A percentile compares a stretch with the other conserved stretches of the same genome.
Evolutionary conservation across 257 asterid species (phyloP).

Genomic region (Prunella vulgaris): DNA sequence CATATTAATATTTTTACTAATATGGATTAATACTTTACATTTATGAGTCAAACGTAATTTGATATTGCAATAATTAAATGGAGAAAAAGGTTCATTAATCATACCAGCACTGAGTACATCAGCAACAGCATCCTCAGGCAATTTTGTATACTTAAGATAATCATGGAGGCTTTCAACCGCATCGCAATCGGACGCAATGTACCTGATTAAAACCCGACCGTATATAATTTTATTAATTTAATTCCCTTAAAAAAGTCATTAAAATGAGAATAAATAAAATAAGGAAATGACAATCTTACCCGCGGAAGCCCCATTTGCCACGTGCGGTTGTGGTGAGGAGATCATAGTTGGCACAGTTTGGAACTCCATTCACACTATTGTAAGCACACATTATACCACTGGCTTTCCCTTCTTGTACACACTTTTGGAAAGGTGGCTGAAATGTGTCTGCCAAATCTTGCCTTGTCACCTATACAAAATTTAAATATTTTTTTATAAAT

Average conservation of each 20-base stretch:
- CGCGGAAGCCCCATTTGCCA: conserved; percentile 62
- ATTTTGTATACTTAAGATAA: conserved; percentile 41
- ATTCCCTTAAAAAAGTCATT: not conserved
- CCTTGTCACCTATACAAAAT: conserved; percentile 43
- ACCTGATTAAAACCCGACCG: conserved; percentile 37
- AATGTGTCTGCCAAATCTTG: conserved; percentile 91
- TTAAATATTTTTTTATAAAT: not conserved
- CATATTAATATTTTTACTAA: no score
- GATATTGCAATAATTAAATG: no score
- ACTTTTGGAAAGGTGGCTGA: conserved; percentile 80
- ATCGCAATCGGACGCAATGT: conserved; percentile 82
- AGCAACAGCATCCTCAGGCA: conserved; percentile 74
- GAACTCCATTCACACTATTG: conserved; percentile 78
- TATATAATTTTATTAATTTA: no score
- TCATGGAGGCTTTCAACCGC: conserved; percentile 62
- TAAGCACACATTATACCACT: conserved; percentile 98
- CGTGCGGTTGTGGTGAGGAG: conserved; percentile 77
- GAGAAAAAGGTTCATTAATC: no score
- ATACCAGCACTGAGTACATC: conserved; percentile 82
- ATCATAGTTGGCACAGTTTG: conserved; percentile 70
- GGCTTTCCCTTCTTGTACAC: conserved; percentile 66
- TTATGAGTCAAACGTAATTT: no score
- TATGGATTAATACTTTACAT: no score
- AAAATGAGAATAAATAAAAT: not conserved
- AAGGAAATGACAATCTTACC: conserved; percentile 35